Conservation (phyloP, 2,329 filamentous ascomycete genomes). For the Esteya vermicola region DNA sequence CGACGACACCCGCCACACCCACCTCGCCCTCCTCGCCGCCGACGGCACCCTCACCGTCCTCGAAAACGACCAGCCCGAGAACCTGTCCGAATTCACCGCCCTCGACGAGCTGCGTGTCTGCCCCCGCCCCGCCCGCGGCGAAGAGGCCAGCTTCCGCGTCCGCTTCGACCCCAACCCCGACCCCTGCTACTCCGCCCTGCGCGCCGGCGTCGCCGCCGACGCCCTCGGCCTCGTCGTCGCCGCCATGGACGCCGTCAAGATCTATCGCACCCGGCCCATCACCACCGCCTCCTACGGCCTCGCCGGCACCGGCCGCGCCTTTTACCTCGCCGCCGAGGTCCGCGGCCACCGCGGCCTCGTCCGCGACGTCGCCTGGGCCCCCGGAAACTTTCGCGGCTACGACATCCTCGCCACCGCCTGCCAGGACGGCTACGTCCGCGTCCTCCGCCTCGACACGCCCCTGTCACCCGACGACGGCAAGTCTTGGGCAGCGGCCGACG, state of each 20-base stretch:
- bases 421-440: conserved; percentile 77
- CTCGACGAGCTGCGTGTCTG: conserved; percentile 67
- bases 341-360: conserved; percentile 62
- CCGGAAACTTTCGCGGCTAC: conserved; percentile 77
- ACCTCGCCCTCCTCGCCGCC: conserved; percentile 64
- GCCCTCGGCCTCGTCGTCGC: conserved; percentile 72
- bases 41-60: conserved; percentile 69
- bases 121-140: conserved; percentile 56
- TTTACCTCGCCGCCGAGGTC: conserved; percentile 73
- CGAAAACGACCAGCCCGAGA: conserved; percentile 76
- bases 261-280: conserved; percentile 63
- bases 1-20: conserved; percentile 66
- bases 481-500: conserved; percentile 32
- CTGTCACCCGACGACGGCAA: conserved; percentile 30
- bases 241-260: conserved; percentile 66
- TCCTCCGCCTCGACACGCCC: conserved; percentile 67
- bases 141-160: conserved; percentile 77
- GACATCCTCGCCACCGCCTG: conserved; percentile 85
- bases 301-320: conserved; percentile 51
- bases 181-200: conserved; percentile 61
- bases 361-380: conserved; percentile 82
- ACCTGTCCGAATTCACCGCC: conserved; percentile 58
- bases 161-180: conserved; percentile 80
- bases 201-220: conserved; percentile 69
- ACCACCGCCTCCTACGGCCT: conserved; percentile 36